Evolutionary conservation across 75 land plant species (phyloP).

Genomic region (Picea glauca): DNA sequence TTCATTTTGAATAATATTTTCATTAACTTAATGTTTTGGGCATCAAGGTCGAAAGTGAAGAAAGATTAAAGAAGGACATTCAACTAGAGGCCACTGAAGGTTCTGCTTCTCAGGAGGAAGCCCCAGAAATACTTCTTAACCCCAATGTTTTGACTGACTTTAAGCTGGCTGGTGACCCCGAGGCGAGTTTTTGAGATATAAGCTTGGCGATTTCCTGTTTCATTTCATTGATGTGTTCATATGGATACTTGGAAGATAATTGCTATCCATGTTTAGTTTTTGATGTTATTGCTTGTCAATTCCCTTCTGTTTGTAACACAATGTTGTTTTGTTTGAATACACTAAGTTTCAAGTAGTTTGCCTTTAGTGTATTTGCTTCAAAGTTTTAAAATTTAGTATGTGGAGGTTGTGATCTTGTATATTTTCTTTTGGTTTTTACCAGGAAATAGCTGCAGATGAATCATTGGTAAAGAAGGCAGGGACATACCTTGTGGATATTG

Average conservation of each 20-base stretch:
- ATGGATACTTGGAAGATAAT: neutral
- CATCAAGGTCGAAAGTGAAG: slow-evolving; percentile 29
- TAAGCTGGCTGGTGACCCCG: slow-evolving; percentile 70
- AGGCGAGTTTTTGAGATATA: slow-evolving; percentile 35
- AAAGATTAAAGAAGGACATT: slow-evolving; percentile 20
- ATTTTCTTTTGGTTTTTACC: slow-evolving; percentile 9
- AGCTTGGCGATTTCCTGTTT: neutral
- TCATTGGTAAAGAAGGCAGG: slow-evolving; percentile 73
- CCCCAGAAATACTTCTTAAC: slow-evolving; percentile 50
- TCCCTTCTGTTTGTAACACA: neutral
- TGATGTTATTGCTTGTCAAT: neutral
- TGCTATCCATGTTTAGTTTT: neutral
- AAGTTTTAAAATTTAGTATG: neutral
- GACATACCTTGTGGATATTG: slow-evolving; percentile 59
- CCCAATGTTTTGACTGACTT: slow-evolving; percentile 97
- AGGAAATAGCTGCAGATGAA: slow-evolving; percentile 95
- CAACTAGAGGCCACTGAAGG: slow-evolving; percentile 22
- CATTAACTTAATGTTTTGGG: neutral
- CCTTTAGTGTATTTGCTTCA: neutral
- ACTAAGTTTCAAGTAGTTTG: neutral
- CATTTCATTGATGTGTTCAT: slow-evolving; percentile 8
- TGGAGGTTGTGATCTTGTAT: neutral
- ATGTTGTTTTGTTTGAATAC: no score
- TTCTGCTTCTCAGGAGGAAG: slow-evolving; percentile 16
- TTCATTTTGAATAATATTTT: neutral